phyloP scores from a whole-genome alignment of 306 rosid genomes.

The Gastrolobium bilobum region DNA sequence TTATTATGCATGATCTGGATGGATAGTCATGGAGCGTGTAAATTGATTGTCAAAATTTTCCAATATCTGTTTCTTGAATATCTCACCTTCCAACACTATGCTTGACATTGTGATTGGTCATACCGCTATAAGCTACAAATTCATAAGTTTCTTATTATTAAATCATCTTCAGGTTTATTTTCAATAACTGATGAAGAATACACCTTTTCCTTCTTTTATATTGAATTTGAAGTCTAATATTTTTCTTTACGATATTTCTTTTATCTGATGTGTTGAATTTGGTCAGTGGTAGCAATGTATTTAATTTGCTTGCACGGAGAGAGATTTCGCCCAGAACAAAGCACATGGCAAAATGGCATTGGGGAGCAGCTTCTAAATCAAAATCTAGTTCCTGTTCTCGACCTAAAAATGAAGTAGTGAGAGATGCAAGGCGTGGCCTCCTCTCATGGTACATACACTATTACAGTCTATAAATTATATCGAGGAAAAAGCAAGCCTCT shows the following conservation, averaged over 20 bases:
- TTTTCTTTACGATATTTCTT: conserved; percentile 25
- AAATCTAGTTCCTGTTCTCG: conserved; percentile 46
- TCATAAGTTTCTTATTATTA: conserved; percentile 2
- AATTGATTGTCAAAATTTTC: conserved; percentile 17
- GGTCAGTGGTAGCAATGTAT: conserved; percentile 64
- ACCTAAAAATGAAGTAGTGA: conserved; percentile 49
- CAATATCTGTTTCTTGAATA: conserved; percentile 15
- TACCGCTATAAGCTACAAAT: conserved; percentile 12
- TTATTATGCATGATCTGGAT: conserved; percentile 38
- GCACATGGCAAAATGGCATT: conserved; percentile 57
- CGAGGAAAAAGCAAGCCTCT: conserved; percentile 11
- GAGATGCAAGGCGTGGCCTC: conserved; percentile 65
- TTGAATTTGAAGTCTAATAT: neutral
- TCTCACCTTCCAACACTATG: neutral
- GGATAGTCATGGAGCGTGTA: conserved; percentile 10
- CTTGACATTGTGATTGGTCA: neutral
- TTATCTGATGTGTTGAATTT: conserved; percentile 48
- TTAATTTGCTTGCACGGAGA: conserved; percentile 62
- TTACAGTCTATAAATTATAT: conserved; percentile 22
- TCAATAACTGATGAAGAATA: conserved; percentile 6
- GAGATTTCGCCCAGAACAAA: conserved; percentile 63
- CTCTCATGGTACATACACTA: conserved; percentile 59
- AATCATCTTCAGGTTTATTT: conserved; percentile 5
- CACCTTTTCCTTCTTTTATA: neutral
- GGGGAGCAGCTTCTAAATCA: conserved; percentile 61